These are phyloP conservation scores for Coemansia sp. DNA, from an alignment of 192 early-diverging fungal species.

Conservation along the genomic window DNA sequence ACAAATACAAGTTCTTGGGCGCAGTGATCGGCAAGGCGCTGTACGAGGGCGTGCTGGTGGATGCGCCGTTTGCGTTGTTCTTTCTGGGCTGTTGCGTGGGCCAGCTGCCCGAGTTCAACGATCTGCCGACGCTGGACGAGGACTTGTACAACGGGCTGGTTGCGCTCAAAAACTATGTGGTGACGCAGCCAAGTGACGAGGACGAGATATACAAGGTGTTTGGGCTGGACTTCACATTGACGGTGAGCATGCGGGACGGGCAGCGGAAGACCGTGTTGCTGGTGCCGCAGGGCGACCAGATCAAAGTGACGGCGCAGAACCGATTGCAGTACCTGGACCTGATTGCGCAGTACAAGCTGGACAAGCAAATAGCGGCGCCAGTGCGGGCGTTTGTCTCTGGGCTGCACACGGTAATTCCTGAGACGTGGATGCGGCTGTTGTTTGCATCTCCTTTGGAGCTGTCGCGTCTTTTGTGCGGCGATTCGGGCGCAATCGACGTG, in stretches of 20 bases:
- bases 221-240: conserved; percentile 68
- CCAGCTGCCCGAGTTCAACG: conserved; percentile 70
- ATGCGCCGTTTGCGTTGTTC: conserved; percentile 80
- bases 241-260: conserved; percentile 52
- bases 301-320: conserved; percentile 84
- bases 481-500: conserved; percentile 72
- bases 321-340: conserved; percentile 83
- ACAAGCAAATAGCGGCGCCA: conserved; percentile 73
- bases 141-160: conserved; percentile 75
- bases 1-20: conserved; percentile 74
- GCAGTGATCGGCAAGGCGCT: conserved; percentile 81
- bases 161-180: conserved; percentile 68
- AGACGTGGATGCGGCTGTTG: conserved; percentile 79
- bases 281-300: conserved; percentile 70
- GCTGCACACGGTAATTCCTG: conserved; percentile 79
- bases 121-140: conserved; percentile 76
- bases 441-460: conserved; percentile 89
- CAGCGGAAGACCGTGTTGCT: conserved; percentile 61
- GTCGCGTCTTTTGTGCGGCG: conserved; percentile 85
- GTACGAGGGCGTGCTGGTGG: conserved; percentile 83
- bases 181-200: conserved; percentile 43
- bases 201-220: conserved; percentile 61
- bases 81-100: conserved; percentile 77
- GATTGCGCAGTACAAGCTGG: conserved; percentile 86
- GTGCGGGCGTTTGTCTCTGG: conserved; percentile 84